These are phyloP conservation scores for Penicillium psychrosexuale DNA, from an alignment of 2,329 filamentous ascomycete species.

Conservation along the genomic window DNA sequence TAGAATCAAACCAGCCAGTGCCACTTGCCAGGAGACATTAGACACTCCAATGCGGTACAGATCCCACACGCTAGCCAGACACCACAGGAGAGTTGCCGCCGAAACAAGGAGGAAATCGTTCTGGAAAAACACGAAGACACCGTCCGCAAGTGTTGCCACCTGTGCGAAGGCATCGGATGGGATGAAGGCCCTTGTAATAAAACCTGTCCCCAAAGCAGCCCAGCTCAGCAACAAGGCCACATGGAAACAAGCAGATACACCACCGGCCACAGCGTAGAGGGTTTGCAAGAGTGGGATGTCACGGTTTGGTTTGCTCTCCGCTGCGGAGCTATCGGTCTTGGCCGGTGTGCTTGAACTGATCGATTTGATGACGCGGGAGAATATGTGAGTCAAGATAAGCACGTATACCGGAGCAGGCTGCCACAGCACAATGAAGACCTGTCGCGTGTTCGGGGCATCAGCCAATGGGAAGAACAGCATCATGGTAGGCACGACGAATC, in stretches of 20 bases:
- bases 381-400: slow-evolving; percentile 13
- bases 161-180: slow-evolving; percentile 6
- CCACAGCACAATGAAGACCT: slow-evolving; percentile 24
- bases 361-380: slow-evolving; percentile 7
- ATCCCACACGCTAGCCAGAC: slow-evolving; percentile 18
- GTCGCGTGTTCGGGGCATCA: slow-evolving; percentile 8
- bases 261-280: slow-evolving; percentile 4
- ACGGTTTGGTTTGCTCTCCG: background rate
- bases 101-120: slow-evolving; percentile 24
- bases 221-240: background rate
- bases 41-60: slow-evolving; percentile 19
- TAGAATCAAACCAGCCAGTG: slow-evolving; percentile 4
- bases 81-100: slow-evolving; percentile 19
- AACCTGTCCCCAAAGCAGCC: background rate
- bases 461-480: slow-evolving; percentile 24
- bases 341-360: background rate
- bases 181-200: slow-evolving; percentile 18
- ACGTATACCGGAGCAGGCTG: slow-evolving; percentile 24
- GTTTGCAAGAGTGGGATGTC: slow-evolving; percentile 2
- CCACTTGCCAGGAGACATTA: slow-evolving; percentile 5
- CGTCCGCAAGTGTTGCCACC: slow-evolving; percentile 14
- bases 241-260: slow-evolving; percentile 11
- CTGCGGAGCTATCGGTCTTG: background rate
- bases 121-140: slow-evolving; percentile 24
- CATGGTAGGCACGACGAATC: slow-evolving; percentile 25